Evolutionary conservation across 805 yeast genomes (phyloP), one percentile per base, ranked within the genome.

Genomic region (Wickerhamomyces queroliae): DNA sequence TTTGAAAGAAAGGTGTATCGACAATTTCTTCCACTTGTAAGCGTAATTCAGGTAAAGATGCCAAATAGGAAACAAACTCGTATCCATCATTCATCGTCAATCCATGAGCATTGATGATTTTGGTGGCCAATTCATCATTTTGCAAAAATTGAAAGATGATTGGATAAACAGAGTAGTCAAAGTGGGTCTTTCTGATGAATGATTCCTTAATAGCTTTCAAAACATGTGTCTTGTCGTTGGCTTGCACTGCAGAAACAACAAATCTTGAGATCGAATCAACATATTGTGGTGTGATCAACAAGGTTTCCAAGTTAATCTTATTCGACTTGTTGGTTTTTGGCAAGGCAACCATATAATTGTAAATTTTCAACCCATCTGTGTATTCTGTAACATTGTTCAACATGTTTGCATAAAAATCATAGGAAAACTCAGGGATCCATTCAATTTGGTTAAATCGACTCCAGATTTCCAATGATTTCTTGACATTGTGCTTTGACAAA

Each of bases 371-470:
- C 17, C 63, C 52, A 23, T 60, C 44, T 12, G 47, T 34, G 59
- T 68, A 66, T 16, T 43, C 37, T 22, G 54, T 49, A 41, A 61
- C 50, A 43, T 64, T 60, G 16, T 61, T 52, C 42, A 67, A 52
- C 10, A 65, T 45, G 19, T 55, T 52, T 25, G 54, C 41, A 43
- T 67, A 66, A 38, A 66, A 67, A 13, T 62, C 62, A 37, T 62
- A 61, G 1, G 68, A 56, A 32, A 67, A 64, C 41, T 64, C 67
- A 8, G 70, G 69, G 6, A 66, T 59, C 69, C 69, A 67, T 15
- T 54, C 58, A 38, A 61, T 50, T 35, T 59, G 58, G 41, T 58
- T 61, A 44, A 63, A 64, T 30, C 60, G 62, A 4, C 50, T 36
- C 65, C 66, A 63, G 21, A 67, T 50, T 33, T 60, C 55, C 43